A percentile compares a stretch with the other conserved stretches of the same genome.
phyloP scores from a whole-genome alignment of 1,284 basidiomycete species.

The Apiotrichum mycotoxinovorans region DNA sequence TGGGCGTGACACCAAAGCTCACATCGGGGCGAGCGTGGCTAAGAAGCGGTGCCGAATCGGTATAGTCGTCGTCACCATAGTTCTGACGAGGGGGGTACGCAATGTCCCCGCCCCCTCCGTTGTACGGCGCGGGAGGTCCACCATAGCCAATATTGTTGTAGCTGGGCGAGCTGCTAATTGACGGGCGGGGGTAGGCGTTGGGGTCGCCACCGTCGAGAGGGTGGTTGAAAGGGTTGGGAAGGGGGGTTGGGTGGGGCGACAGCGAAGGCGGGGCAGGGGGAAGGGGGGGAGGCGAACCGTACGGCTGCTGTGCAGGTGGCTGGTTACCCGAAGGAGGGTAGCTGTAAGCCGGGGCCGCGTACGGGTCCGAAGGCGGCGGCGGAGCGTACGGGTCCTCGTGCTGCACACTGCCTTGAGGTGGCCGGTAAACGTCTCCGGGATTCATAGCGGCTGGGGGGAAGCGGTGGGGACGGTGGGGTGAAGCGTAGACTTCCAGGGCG shows the following conservation, averaged over 20 bases:
- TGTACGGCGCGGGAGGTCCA: no score
- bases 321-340: conserved; percentile 1
- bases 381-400: conserved; percentile 6
- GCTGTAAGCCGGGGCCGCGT: neutral
- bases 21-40: conserved; percentile 32
- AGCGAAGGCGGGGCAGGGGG: neutral
- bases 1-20: conserved; percentile 14
- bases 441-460: conserved; percentile 4
- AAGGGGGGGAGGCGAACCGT: neutral
- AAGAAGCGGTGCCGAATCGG: conserved; percentile 40
- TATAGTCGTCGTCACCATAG: conserved; percentile 28
- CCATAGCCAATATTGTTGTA: neutral
- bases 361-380: conserved; percentile 1
- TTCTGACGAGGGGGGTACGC: neutral
- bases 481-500: no score
- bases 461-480: neutral
- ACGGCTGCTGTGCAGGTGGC: neutral
- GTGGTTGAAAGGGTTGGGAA: conserved; percentile 12
- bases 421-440: conserved; percentile 14
- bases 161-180: conserved; percentile 2
- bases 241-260: neutral
- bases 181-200: neutral
- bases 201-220: conserved; percentile 2
- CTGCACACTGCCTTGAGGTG: conserved; percentile 4
- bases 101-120: neutral